These are phyloP conservation scores for Leucocoprinus gongylophorus DNA, from an alignment of 1,284 basidiomycete genomes.

Conservation along the genomic window DNA sequence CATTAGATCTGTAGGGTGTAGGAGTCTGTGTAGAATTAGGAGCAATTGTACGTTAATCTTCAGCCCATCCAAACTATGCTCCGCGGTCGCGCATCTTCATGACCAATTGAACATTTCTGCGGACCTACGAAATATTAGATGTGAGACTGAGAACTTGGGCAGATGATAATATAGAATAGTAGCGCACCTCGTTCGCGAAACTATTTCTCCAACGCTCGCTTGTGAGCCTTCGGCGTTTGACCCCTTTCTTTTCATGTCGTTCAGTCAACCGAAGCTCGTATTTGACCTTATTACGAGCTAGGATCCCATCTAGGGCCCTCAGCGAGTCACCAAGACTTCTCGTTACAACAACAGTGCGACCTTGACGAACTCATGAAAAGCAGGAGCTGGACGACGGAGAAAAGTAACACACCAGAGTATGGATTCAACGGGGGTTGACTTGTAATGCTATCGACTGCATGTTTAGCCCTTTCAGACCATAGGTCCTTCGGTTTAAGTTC, in stretches of 20 bases:
- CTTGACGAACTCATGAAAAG: constrained; percentile 26
- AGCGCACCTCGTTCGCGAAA: constrained; percentile 61
- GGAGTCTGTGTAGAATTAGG: neutral
- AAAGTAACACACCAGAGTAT: constrained; percentile 22
- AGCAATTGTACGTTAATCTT: neutral
- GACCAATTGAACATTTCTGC: constrained; percentile 52
- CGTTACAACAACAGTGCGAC: constrained; percentile 42
- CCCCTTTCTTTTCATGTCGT: constrained; percentile 69
- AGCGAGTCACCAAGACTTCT: constrained; percentile 40
- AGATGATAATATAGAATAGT: constrained; percentile 9
- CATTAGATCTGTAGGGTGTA: neutral
- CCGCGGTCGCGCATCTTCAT: constrained; percentile 48
- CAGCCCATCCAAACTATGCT: constrained; percentile 28
- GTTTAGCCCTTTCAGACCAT: neutral
- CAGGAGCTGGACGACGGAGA: neutral
- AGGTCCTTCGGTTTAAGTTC: neutral
- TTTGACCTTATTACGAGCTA: constrained; percentile 51
- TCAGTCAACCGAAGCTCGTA: constrained; percentile 41
- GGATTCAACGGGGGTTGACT: constrained; percentile 8
- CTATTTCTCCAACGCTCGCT: constrained; percentile 62
- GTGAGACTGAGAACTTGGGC: constrained; percentile 12
- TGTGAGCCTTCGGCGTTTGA: constrained; percentile 53
- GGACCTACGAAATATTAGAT: constrained; percentile 41
- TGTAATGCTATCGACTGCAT: neutral
- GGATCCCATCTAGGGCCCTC: constrained; percentile 41